A percentile compares a stretch with the other conserved stretches of the same genome.
phyloP scores from a whole-genome alignment of 371 early-diverging fungal species.

The Apophysomyces trapeziformis region DNA sequence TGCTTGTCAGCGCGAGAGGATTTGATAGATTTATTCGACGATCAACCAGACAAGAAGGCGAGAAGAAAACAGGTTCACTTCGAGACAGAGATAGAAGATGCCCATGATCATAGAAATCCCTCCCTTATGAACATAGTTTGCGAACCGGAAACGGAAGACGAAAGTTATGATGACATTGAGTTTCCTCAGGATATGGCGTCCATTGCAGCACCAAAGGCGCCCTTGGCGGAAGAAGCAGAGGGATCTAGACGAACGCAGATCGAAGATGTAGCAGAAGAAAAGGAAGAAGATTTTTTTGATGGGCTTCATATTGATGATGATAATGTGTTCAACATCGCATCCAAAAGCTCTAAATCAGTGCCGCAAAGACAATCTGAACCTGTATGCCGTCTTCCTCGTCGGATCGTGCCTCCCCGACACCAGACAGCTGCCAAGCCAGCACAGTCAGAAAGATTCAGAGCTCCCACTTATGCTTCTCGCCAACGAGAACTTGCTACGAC shows the following conservation, averaged over 20 bases:
- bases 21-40: neutral
- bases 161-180: slow-evolving; percentile 27
- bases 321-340: neutral
- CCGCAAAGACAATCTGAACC: neutral
- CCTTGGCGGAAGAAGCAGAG: neutral
- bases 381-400: neutral
- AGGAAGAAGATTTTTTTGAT: slow-evolving; percentile 40
- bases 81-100: neutral
- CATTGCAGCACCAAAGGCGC: neutral
- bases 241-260: neutral
- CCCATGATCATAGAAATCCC: neutral
- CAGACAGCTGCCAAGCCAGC: neutral
- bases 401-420: neutral
- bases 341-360: neutral
- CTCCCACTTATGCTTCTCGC: slow-evolving; percentile 18
- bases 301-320: slow-evolving; percentile 29
- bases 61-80: neutral
- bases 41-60: neutral
- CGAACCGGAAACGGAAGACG: slow-evolving; percentile 17
- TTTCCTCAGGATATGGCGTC: slow-evolving; percentile 32
- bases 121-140: neutral
- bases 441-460: slow-evolving; percentile 1
- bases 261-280: slow-evolving; percentile 14
- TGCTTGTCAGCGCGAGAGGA: neutral
- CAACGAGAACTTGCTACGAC: slow-evolving; percentile 10